phyloP scores from a whole-genome alignment of 1,139 yeast species.

The Blastobotrys arbuscula region DNA sequence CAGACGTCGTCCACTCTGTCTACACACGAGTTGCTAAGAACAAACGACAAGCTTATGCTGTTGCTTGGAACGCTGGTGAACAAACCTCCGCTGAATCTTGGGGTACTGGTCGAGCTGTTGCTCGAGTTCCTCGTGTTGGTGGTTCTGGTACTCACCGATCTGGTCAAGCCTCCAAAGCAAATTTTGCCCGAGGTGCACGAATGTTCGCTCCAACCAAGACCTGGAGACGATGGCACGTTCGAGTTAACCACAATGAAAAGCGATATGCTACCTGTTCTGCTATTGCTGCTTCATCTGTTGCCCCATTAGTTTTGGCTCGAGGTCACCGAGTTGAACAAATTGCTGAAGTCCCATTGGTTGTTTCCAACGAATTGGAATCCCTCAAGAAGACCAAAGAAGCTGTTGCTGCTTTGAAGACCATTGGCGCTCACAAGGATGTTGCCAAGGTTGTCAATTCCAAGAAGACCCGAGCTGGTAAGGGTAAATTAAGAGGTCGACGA shows the following conservation, averaged over 20 bases:
- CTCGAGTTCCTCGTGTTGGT: slow-evolving; percentile 99
- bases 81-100: slow-evolving; percentile 99
- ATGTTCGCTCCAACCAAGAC: slow-evolving; percentile 99
- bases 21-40: slow-evolving; percentile 98
- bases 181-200: slow-evolving; percentile 99
- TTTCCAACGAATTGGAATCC: slow-evolving; percentile 87
- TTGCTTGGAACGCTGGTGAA: slow-evolving; percentile 98
- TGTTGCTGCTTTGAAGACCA: slow-evolving; percentile 94
- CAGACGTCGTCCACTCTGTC: slow-evolving; percentile 98
- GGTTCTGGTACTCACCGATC: slow-evolving; percentile 99
- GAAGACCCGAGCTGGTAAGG: slow-evolving; percentile 99
- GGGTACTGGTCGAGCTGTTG: slow-evolving; percentile 99
- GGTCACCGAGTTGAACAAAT: slow-evolving; percentile 99
- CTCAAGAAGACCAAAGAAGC: slow-evolving; percentile 98
- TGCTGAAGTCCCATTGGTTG: slow-evolving; percentile 98
- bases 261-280: slow-evolving; percentile 99
- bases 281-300: slow-evolving; percentile 98
- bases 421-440: slow-evolving; percentile 98
- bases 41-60: slow-evolving; percentile 99
- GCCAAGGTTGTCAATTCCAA: slow-evolving; percentile 97
- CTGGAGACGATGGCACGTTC: slow-evolving; percentile 99
- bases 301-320: slow-evolving; percentile 98
- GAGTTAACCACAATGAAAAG: slow-evolving; percentile 99
- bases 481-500: slow-evolving; percentile 99
- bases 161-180: slow-evolving; percentile 99